These are phyloP conservation scores for Citrus sinensis DNA, from an alignment of 345 rosid genomes.

Conservation along the genomic window DNA sequence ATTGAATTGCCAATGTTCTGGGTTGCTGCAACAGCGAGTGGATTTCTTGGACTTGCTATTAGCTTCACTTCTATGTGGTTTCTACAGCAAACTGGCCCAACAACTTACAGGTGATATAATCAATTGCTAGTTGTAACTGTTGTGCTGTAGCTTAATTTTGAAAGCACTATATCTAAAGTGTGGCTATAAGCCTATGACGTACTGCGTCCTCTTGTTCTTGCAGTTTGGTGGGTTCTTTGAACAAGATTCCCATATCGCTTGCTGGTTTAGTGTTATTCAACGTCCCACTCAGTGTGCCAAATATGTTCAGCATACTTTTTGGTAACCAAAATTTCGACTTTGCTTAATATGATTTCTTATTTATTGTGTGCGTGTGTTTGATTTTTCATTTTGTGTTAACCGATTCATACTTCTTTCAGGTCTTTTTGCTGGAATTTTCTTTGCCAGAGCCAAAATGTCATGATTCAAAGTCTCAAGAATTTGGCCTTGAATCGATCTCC, in stretches of 20 bases:
- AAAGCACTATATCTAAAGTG: neutral
- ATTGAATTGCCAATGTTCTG: conserved; percentile 72
- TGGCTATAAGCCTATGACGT: neutral
- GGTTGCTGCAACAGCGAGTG: conserved; percentile 82
- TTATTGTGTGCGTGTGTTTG: neutral
- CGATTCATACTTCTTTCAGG: conserved; percentile 43
- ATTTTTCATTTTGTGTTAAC: neutral
- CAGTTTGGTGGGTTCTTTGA: conserved; percentile 87
- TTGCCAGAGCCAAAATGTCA: conserved; percentile 89
- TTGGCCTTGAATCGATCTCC: neutral
- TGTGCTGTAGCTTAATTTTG: neutral
- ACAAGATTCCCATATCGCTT: conserved; percentile 86
- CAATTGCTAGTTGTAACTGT: neutral
- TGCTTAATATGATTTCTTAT: neutral
- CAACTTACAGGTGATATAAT: conserved; percentile 74
- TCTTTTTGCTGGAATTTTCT: conserved; percentile 76
- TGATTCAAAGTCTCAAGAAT: conserved; percentile 19
- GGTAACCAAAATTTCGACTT: conserved; percentile 42
- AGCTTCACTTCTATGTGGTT: conserved; percentile 99
- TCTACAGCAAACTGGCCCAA: conserved; percentile 89
- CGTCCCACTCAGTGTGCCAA: conserved; percentile 73
- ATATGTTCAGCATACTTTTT: conserved; percentile 74
- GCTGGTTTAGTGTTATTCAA: conserved; percentile 74
- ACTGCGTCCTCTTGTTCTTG: neutral
- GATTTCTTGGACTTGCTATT: conserved; percentile 83